Percentiles rank a stretch among this genome's conserved stretches.
Conservation (phyloP, 768 basidiomycete genomes). For the Trametes cinnabarina region DNA sequence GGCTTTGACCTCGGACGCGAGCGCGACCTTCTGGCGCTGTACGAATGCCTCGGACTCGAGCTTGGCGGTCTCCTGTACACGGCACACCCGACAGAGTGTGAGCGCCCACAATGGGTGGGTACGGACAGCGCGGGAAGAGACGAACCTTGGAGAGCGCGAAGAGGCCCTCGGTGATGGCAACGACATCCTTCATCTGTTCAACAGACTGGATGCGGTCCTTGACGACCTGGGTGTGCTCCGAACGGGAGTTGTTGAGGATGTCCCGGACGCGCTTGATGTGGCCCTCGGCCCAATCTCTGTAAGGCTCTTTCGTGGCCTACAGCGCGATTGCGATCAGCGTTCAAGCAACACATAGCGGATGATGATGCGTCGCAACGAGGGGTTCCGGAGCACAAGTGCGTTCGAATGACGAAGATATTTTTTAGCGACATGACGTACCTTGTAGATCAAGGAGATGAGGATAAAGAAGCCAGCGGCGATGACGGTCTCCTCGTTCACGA, state of each 20-base stretch:
- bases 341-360: too few species aligned
- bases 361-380: too few species aligned
- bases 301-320: conserved; percentile 80
- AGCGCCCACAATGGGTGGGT: not conserved
- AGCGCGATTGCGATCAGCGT: not conserved
- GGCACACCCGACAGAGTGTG: not conserved
- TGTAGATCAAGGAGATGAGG: conserved; percentile 78
- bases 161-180: conserved; percentile 83
- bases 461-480: conserved; percentile 82
- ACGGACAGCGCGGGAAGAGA: not conserved
- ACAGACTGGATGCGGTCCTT: conserved; percentile 91
- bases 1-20: conserved; percentile 86
- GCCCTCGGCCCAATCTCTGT: conserved; percentile 87
- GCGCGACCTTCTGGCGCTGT: conserved; percentile 82
- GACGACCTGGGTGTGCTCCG: conserved; percentile 91
- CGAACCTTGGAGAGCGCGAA: conserved; percentile 89
- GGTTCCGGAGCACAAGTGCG: too few species aligned
- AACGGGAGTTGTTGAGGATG: conserved; percentile 77
- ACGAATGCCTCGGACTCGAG: conserved; percentile 89
- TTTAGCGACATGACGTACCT: conserved; percentile 45
- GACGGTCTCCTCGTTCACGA: conserved; percentile 95
- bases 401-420: too few species aligned
- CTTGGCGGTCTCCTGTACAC: conserved; percentile 83
- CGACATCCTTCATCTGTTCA: conserved; percentile 93
- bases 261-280: conserved; percentile 82